Evolutionary conservation across 768 basidiomycete genomes (phyloP), one percentile per base, ranked within the genome.

Genomic region (Lentinula detonsa): DNA sequence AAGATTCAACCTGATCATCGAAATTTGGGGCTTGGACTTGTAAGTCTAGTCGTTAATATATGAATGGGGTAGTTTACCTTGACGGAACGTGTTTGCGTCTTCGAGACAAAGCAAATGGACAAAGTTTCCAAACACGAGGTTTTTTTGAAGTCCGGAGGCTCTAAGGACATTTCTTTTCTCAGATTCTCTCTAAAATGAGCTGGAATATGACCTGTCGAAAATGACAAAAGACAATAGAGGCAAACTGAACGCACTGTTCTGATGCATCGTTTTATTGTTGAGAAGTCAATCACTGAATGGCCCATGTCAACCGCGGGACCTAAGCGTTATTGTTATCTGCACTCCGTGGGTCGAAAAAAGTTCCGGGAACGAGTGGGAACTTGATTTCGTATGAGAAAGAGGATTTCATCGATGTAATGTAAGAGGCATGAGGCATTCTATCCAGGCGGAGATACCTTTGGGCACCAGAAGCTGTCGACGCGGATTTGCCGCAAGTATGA

Each of bases 111-210:
- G 56, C 40, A 21, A 57, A 42, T 23, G 55, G 16, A 16, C 55
- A 57, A 57, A 57, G 56, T 57, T 46, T 43, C 18, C 42, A n/a
- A 13, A 31, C 56, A 57, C 56, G 56, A 57, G 56, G 56, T 31
- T 46, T 54, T 39, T 54, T 7, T 18, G 53, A 37, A 54, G 31
- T 10, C 33, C 13, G 34, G 11, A 33, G 31, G 53, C 21, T 54
- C 51, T 16, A 33, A 52, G 7, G 28, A 18, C 35, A 9, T 16
- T 31, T 23, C 0, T 18, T 40, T 33, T 23, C 18, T 21, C 23
- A 31, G 7, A 5, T 42, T 9, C 6, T 21, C 13, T 57, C 56
- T 57, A 5, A 13, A 9, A 34, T 16, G 37, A 13, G 28, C 8
- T 10, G 9, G 15, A 6, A 13, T 39, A 40, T 31, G 51, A 9